phyloP scores from a whole-genome alignment of 2,329 filamentous ascomycete genomes.

The Helminthosporium solani region DNA sequence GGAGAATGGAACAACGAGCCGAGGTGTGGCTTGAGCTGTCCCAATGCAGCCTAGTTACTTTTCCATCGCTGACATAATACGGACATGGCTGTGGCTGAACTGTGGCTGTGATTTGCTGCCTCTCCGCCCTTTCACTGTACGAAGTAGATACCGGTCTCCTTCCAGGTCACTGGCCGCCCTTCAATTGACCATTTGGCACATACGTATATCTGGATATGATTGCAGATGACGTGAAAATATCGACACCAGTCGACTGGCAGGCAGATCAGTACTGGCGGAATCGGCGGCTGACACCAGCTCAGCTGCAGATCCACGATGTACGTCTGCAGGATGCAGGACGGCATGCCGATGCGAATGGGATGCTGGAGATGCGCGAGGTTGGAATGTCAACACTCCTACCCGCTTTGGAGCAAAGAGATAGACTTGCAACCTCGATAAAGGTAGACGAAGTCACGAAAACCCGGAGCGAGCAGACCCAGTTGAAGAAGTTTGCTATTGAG shows the following conservation, averaged over 20 bases:
- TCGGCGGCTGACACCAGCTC: conserved; percentile 43
- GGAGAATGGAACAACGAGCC: too few relatives aligned
- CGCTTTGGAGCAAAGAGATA: conserved; percentile 26
- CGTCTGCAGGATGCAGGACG: conserved; percentile 32
- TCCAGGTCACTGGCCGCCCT: background rate
- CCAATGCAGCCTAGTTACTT: background rate
- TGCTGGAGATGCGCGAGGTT: conserved; percentile 44
- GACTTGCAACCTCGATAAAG: conserved; percentile 15
- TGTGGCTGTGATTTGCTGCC: conserved; percentile 2
- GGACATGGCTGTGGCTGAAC: too few relatives aligned
- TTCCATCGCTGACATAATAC: background rate
- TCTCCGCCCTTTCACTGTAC: too few relatives aligned
- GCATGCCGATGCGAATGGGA: conserved; percentile 32
- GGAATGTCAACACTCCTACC: conserved; percentile 39
- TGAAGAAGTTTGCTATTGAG: conserved; percentile 38
- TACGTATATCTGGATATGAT: conserved; percentile 4
- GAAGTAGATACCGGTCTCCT: background rate
- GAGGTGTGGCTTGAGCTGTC: conserved; percentile 3
- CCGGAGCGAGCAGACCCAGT: conserved; percentile 39
- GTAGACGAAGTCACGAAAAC: conserved; percentile 27
- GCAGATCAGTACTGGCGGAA: conserved; percentile 40
- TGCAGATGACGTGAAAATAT: conserved; percentile 21
- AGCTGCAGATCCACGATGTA: conserved; percentile 45
- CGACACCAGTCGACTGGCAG: conserved; percentile 36
- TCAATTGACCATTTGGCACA: background rate